phyloP scores from a whole-genome alignment of 2,329 filamentous ascomycete species.

The Xylaria digitata region DNA sequence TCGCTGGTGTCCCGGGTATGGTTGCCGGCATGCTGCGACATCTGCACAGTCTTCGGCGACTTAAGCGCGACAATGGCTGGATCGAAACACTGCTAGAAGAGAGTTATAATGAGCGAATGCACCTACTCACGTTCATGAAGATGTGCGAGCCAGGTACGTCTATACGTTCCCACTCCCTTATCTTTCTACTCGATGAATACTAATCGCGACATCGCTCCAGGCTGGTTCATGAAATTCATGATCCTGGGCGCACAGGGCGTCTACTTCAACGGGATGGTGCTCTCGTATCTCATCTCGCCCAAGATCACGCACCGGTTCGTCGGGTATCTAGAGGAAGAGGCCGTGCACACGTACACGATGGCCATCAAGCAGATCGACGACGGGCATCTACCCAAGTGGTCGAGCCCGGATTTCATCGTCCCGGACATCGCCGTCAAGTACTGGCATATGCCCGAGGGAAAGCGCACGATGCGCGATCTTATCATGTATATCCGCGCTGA shows the following conservation, averaged over 20 bases:
- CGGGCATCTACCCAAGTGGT: conserved; percentile 86
- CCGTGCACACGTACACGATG: conserved; percentile 93
- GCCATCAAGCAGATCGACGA: conserved; percentile 87
- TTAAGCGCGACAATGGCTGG: conserved; percentile 96
- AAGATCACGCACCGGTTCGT: conserved; percentile 94
- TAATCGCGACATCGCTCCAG: conserved; percentile 52
- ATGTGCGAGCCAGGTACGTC: conserved; percentile 77
- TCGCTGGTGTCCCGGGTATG: conserved; percentile 96
- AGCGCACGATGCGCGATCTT: conserved; percentile 85
- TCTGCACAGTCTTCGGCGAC: conserved; percentile 81
- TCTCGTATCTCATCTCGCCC: conserved; percentile 87
- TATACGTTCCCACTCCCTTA: too few relatives aligned
- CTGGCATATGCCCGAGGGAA: conserved; percentile 91
- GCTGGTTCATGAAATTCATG: conserved; percentile 90
- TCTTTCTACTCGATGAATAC: not conserved
- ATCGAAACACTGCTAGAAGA: conserved; percentile 93
- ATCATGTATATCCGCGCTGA: conserved; percentile 90
- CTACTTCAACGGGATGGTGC: conserved; percentile 94
- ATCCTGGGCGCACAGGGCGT: conserved; percentile 93
- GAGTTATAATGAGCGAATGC: conserved; percentile 94
- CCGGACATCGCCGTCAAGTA: conserved; percentile 92
- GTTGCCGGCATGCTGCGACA: conserved; percentile 95
- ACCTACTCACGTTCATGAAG: conserved; percentile 91
- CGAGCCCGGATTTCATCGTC: conserved; percentile 73
- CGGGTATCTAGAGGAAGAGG: conserved; percentile 96